Base-by-base conservation (phyloP, 2,329 filamentous ascomycete genomes). In the Geosmithia putterillii region DNA sequence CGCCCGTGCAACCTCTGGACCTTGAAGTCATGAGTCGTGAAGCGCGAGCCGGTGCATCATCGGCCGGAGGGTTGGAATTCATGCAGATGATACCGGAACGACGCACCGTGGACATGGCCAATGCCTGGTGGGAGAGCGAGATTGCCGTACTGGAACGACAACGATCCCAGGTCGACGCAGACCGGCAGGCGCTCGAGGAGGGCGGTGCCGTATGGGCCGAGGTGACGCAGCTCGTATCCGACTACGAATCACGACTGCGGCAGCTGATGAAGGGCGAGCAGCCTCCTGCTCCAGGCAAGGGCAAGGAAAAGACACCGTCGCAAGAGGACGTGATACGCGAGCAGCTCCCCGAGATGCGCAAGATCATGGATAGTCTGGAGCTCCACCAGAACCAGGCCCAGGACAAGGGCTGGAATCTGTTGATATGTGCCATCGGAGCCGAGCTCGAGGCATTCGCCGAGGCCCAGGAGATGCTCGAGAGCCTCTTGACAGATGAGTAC, bases 371-470 rank as follows among this genome's bases (percentile, higher is more conserved):
- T 1, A 69, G 71, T 3, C 60, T 90, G 4, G 70, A 79, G 43
- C 60, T 66, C 15, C 69, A 71, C 18, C 53, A 79, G 21, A 62
- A 67, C 2, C 54, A 70, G 2, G 80, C 80, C 0, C 75, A 83
- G 47, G 62, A 67, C 1, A 74, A 74, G 45, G 70, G 72, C 15
- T 90, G 85, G 84, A 88, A 82, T 45, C 62, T 89, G 15, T 66
- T 90, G 17, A 79, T 88, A 4, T 84, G 77, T 42, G 83, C 83
- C 10, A 78, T 90, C 28, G 82, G 83, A 1, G 84, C 85, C 0
- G 85, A 86, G 56, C 55, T 84, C 2, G 79, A 82, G 46, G 80
- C 81, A 2, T 79, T 85, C 47, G 64, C 63, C 25, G 73, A 81
- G 52, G 79, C 79, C 1, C 70, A 72, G 50, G 58, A 65, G 3